Base-by-base conservation (phyloP, 169 alveolate species). In the Plasmodium malariae region DNA sequence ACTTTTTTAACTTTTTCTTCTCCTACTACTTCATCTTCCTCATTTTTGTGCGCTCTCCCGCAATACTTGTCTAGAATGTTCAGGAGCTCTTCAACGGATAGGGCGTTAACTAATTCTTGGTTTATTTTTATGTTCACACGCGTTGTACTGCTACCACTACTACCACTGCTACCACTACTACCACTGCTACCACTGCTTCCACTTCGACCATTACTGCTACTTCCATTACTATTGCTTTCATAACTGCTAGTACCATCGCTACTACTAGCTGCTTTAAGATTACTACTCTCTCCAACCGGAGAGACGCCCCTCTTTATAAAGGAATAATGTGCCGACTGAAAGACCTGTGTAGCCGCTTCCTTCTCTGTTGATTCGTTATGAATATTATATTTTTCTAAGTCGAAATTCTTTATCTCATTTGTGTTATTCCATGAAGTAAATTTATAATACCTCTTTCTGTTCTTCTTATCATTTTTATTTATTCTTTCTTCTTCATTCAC, bases 351-450 rank as follows among this genome's bases (percentile, higher is more conserved):
- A 9, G 21, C 55, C 6, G 26, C 12, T 45, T 65, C 78, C 12
- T 54, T 21, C 43, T 67, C 45, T 6, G 24, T 51, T 34, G 54
- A 9, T 7, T 74, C 88, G 37, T 74, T 74, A 45, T 74, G 72
- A 54, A 62, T 43, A 54, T 69, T 54, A 48, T 80, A 80, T 45
- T 80, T 80, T 43, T 55, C 80, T 5, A 80, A 19, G 24, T 80
- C 83, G 24, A 80, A 80, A 19, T 57, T 80, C 24, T 37, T 80
- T 14, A 80, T 80, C 67, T 80, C 90, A 17, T 80, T 80, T 69
- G 78, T 63, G 45, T 80, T 80, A 24, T 80, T 80, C 90, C 90
- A 80, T 28, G 90, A 67, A 0, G 70, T 67, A 51, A 80, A 80
- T 80, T 65, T 67, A n/a, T 65, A 80, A 43, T 67, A 24, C 36